A percentile compares a stretch with the other conserved stretches of the same genome.
Evolutionary conservation across 371 early-diverging fungal genomes (phyloP).

Genomic region (Mortierella sp.): DNA sequence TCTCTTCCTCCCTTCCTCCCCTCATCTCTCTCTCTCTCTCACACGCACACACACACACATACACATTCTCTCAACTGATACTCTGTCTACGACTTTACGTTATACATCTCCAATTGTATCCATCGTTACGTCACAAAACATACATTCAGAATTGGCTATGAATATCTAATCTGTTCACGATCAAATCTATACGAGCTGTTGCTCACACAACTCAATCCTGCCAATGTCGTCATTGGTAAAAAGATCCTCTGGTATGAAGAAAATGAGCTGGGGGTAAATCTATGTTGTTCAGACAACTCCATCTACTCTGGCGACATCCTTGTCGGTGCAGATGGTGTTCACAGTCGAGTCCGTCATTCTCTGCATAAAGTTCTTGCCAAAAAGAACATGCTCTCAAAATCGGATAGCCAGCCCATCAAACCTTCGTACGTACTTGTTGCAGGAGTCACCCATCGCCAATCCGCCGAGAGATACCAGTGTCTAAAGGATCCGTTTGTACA

Average conservation of each 20-base stretch:
- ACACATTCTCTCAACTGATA: not conserved
- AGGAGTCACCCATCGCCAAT: conserved; percentile 7
- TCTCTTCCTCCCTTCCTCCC: too few relatives aligned
- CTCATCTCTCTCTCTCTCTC: not conserved
- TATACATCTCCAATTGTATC: not conserved
- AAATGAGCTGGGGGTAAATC: conserved; percentile 21
- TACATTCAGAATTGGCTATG: conserved; percentile 18
- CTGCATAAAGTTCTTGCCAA: conserved; percentile 8
- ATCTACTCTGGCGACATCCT: conserved; percentile 31
- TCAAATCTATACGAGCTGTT: conserved; percentile 19
- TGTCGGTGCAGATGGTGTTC: conserved; percentile 35
- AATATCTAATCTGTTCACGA: conserved; percentile 14
- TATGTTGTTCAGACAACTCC: conserved; percentile 27
- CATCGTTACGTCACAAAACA: not conserved
- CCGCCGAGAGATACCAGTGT: conserved; percentile 8
- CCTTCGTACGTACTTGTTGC: conserved; percentile 11
- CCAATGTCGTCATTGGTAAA: conserved; percentile 15
- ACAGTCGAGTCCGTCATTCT: conserved; percentile 19
- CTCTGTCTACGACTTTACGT: not conserved
- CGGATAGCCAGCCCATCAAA: not conserved
- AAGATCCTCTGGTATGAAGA: conserved; percentile 29
- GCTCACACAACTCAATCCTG: conserved; percentile 7
- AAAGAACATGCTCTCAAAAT: conserved; percentile 5
- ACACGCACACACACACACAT: not conserved
- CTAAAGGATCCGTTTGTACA: conserved; percentile 23